Percentiles rank a stretch among this genome's conserved stretches.
phyloP scores from a whole-genome alignment of 177 flowering plant species.

The Tripterygium wilfordii region DNA sequence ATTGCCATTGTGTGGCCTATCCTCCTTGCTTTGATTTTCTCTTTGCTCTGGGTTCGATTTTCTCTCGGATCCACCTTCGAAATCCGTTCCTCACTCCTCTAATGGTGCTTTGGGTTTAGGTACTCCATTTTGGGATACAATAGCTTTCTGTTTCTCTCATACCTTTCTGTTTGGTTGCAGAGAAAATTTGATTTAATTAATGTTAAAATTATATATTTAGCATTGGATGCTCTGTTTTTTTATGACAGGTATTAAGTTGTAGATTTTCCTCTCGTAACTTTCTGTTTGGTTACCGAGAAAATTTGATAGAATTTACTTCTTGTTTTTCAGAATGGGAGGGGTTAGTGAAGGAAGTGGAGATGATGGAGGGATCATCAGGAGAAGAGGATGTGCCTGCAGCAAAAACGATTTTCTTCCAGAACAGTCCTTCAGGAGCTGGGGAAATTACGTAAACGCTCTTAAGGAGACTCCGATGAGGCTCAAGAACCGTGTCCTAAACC shows the following conservation, averaged over 20 bases:
- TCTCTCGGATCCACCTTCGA: too few species aligned
- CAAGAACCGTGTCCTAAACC: conserved; percentile 36
- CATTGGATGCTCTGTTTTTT: too few species aligned
- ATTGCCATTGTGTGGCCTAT: too few species aligned
- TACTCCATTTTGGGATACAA: too few species aligned
- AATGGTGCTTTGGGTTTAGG: too few species aligned
- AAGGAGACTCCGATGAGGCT: conserved; percentile 31
- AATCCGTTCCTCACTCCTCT: too few species aligned
- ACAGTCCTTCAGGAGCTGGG: conserved; percentile 56
- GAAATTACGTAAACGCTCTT: conserved; percentile 39
- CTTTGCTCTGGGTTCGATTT: too few species aligned
- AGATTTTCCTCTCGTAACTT: background rate
- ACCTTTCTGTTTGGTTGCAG: background rate
- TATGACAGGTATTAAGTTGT: too few species aligned
- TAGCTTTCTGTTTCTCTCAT: too few species aligned
- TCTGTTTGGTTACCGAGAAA: background rate
- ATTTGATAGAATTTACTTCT: background rate
- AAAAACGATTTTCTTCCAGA: conserved; percentile 64
- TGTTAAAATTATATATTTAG: too few species aligned
- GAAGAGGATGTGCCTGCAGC: conserved; percentile 27
- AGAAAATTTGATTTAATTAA: too few species aligned
- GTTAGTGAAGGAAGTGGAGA: conserved; percentile 3
- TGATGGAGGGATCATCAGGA: conserved; percentile 9
- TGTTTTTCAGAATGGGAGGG: background rate
- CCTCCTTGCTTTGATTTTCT: too few species aligned